phyloP scores from a whole-genome alignment of 345 rosid species.

The Anacardium occidentale region DNA sequence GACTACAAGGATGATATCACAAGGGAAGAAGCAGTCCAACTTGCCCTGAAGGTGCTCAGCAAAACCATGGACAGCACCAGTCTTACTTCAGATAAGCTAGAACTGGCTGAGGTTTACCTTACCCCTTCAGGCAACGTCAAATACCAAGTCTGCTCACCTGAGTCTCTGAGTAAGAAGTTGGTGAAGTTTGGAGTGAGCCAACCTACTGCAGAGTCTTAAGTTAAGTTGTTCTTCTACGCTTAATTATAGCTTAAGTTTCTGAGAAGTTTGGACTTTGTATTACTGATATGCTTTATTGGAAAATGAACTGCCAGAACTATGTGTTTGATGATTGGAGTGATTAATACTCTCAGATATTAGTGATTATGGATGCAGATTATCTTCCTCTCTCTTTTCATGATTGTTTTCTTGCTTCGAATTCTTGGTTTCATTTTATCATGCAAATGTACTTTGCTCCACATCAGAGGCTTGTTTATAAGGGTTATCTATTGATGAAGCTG shows the following conservation, averaged over 20 bases:
- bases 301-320: not conserved
- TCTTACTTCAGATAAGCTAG: slow-evolving; percentile 92
- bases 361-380: slow-evolving; percentile 8
- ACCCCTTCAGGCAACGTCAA: slow-evolving; percentile 76
- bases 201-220: slow-evolving; percentile 63
- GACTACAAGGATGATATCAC: slow-evolving; percentile 88
- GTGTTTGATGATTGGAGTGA: slow-evolving; percentile 6
- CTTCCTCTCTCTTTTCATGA: too few species aligned
- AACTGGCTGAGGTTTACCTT: slow-evolving; percentile 79
- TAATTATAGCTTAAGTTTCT: not conserved
- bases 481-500: not conserved
- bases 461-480: too few species aligned
- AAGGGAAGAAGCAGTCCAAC: slow-evolving; percentile 88
- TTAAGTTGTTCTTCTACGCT: slow-evolving; percentile 6
- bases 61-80: slow-evolving; percentile 99
- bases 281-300: not conserved
- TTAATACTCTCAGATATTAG: slow-evolving; percentile 3
- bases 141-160: slow-evolving; percentile 85
- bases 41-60: slow-evolving; percentile 86
- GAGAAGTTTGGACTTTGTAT: slow-evolving; percentile 11
- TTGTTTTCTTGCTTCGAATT: not conserved
- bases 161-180: slow-evolving; percentile 72
- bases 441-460: not conserved
- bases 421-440: not conserved
- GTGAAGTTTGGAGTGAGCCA: slow-evolving; percentile 78